Conservation (phyloP, 225 moss, liverwort and hornwort genomes). For the Polytrichum commune region DNA sequence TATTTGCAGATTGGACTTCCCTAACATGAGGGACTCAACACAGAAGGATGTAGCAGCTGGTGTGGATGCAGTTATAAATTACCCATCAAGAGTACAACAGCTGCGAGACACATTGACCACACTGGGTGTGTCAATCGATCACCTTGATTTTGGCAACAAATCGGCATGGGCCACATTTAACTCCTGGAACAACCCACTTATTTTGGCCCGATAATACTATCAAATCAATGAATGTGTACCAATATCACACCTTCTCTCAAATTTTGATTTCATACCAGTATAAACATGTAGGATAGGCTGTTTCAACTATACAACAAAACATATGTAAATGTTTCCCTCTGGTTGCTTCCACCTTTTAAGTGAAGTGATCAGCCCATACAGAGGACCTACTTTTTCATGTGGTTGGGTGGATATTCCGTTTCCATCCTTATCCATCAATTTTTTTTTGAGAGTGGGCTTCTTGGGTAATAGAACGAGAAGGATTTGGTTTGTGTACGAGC, state of each 20-base stretch:
- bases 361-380: conserved; percentile 9
- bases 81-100: conserved; percentile 14
- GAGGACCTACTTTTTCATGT: conserved; percentile 7
- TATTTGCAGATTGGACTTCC: conserved; percentile 9
- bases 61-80: conserved; percentile 12
- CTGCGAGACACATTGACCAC: conserved; percentile 15
- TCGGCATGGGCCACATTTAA: conserved; percentile 12
- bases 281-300: background rate
- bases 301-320: background rate
- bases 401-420: background rate
- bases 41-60: conserved; percentile 12
- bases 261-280: background rate
- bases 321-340: conserved; percentile 9
- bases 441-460: conserved; percentile 12
- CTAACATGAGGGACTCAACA: conserved; percentile 7
- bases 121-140: conserved; percentile 14
- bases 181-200: conserved; percentile 17
- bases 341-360: conserved; percentile 24
- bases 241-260: background rate
- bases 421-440: conserved; percentile 1
- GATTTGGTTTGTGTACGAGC: conserved; percentile 8
- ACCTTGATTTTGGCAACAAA: conserved; percentile 14
- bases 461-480: conserved; percentile 12
- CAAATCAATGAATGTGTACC: background rate
- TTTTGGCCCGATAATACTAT: conserved; percentile 13